Evolutionary conservation across 2,329 filamentous ascomycete genomes (phyloP).

Genomic region (Beauveria sp.): DNA sequence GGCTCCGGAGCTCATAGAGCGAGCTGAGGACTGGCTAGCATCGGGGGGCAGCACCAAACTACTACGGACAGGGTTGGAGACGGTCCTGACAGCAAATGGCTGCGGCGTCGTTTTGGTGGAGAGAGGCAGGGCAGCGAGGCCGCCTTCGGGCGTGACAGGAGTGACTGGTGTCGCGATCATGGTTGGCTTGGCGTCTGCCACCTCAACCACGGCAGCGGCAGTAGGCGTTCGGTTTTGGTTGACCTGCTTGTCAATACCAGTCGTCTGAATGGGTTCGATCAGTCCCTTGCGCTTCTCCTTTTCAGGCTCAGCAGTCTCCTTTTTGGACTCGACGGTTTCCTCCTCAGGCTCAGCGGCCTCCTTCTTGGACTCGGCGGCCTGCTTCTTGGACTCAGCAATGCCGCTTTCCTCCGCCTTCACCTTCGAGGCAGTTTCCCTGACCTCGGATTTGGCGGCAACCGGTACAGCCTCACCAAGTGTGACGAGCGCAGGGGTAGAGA

Average conservation of each 20-base stretch:
- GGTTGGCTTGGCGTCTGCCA: neutral
- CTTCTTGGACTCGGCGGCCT: neutral
- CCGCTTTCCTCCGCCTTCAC: neutral
- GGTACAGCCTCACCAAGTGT: constrained; percentile 3
- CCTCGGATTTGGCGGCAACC: neutral
- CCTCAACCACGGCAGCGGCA: constrained; percentile 39
- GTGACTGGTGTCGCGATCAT: constrained; percentile 7
- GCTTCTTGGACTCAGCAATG: neutral
- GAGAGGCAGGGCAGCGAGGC: constrained; percentile 13
- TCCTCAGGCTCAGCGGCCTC: neutral
- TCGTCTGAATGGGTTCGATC: constrained; percentile 50
- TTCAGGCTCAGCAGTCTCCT: neutral
- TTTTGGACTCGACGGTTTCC: neutral
- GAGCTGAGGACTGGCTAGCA: constrained; percentile 35
- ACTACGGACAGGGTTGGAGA: constrained; percentile 39
- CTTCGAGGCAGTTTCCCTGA: neutral
- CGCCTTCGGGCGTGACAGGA: neutral
- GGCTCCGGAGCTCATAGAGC: constrained; percentile 51
- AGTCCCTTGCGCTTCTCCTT: constrained; percentile 19
- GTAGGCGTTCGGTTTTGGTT: neutral
- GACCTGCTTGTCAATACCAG: constrained; percentile 29
- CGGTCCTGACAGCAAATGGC: constrained; percentile 33
- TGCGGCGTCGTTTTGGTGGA: constrained; percentile 20
- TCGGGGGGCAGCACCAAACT: constrained; percentile 40
- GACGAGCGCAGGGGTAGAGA: constrained; percentile 6